Evolutionary conservation across 2,329 filamentous ascomycete species (phyloP).

Genomic region (Didymella exigua): DNA sequence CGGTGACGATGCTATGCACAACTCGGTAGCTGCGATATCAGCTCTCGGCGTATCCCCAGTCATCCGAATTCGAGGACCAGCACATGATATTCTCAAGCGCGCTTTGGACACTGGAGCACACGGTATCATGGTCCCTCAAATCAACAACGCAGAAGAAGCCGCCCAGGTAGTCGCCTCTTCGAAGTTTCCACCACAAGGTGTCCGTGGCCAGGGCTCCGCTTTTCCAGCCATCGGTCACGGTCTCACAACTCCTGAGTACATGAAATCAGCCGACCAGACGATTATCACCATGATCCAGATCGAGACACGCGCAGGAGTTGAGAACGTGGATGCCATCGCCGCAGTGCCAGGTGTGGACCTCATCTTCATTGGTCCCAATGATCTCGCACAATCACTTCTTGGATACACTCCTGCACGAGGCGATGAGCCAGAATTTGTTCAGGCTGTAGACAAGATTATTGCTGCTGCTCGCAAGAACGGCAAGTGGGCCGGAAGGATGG

Average conservation of each 20-base stretch:
- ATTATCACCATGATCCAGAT: conserved; percentile 71
- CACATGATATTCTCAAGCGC: conserved; percentile 58
- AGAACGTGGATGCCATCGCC: conserved; percentile 66
- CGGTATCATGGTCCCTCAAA: conserved; percentile 62
- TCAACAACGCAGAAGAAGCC: conserved; percentile 58
- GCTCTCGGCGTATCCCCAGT: conserved; percentile 61
- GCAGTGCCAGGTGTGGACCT: conserved; percentile 65
- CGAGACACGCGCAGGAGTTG: conserved; percentile 67
- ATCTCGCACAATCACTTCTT: conserved; percentile 62
- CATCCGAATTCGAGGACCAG: conserved; percentile 58
- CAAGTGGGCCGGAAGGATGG: conserved; percentile 66
- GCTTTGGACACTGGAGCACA: conserved; percentile 64
- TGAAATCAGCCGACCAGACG: conserved; percentile 62
- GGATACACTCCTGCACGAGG: conserved; percentile 62
- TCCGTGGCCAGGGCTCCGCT: conserved; percentile 62
- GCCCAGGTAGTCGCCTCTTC: conserved; percentile 54
- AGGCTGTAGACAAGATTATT: conserved; percentile 59
- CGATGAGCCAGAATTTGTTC: conserved; percentile 61
- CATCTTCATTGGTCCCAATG: conserved; percentile 70
- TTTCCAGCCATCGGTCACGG: conserved; percentile 57
- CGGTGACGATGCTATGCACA: conserved; percentile 63
- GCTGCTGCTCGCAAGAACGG: conserved; percentile 64
- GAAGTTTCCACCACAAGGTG: conserved; percentile 63
- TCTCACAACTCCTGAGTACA: conserved; percentile 59
- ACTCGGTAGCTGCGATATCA: conserved; percentile 62